Conservation (phyloP, 805 yeast species). For the Cyberlindnera veronae region DNA sequence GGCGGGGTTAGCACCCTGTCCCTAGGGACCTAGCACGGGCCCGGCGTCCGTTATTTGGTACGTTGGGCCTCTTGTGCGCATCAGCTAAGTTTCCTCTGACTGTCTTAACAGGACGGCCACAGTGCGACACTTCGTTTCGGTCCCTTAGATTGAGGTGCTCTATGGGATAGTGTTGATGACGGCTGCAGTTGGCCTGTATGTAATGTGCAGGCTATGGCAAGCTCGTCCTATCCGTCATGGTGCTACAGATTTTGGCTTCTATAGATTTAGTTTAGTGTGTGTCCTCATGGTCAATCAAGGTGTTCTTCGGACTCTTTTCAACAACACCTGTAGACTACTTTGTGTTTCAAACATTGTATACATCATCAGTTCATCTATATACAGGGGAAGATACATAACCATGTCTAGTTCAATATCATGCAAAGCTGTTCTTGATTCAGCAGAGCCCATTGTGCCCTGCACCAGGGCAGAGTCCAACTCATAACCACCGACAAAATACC, state of each 20-base stretch:
- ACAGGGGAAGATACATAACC: conserved; percentile 8
- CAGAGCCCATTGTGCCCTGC: too few relatives aligned
- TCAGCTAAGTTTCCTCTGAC: conserved; percentile 73
- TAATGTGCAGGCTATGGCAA: conserved; percentile 24
- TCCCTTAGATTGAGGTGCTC: conserved; percentile 51
- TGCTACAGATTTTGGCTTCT: conserved; percentile 23
- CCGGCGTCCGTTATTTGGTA: conserved; percentile 27
- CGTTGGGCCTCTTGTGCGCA: conserved; percentile 28
- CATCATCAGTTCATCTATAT: conserved; percentile 1
- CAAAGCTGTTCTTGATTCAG: too few relatives aligned
- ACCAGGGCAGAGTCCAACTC: too few relatives aligned
- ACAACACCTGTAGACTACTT: background rate
- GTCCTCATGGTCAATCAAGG: too few relatives aligned
- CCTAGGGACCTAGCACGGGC: conserved; percentile 30
- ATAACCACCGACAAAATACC: too few relatives aligned
- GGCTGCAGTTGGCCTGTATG: conserved; percentile 15
- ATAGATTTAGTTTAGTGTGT: background rate
- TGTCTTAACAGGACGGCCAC: conserved; percentile 69
- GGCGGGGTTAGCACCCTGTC: conserved; percentile 14
- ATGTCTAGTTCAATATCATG: too few relatives aligned
- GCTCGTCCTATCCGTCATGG: conserved; percentile 26
- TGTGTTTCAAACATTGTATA: background rate
- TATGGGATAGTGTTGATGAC: conserved; percentile 27
- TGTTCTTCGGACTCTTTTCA: background rate
- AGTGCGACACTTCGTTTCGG: conserved; percentile 71